Evolutionary conservation across 805 yeast genomes (phyloP).

Genomic region (Millerago galiae): DNA sequence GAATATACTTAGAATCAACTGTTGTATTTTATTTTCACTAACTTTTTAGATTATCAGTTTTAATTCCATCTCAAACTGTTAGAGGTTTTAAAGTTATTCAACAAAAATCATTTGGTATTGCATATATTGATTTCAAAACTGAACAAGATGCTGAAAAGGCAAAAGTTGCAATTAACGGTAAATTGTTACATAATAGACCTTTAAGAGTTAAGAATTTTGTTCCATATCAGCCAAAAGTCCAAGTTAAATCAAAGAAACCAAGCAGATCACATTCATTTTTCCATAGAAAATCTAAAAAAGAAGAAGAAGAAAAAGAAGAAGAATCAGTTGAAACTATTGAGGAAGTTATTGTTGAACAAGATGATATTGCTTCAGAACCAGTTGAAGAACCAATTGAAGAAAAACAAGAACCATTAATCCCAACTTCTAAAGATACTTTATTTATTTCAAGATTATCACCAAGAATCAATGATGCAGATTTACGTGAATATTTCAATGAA

Average conservation of each 20-base stretch:
- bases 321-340: not conserved
- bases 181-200: constrained; percentile 39
- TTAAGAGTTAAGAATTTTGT: constrained; percentile 35
- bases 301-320: not conserved
- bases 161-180: constrained; percentile 57
- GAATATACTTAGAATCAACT: constrained; percentile 12
- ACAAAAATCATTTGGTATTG: constrained; percentile 56
- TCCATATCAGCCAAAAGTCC: constrained; percentile 32
- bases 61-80: constrained; percentile 50
- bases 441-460: constrained; percentile 36
- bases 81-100: constrained; percentile 35
- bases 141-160: constrained; percentile 61
- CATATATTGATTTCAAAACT: constrained; percentile 73
- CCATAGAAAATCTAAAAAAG: constrained; percentile 3
- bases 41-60: constrained; percentile 27
- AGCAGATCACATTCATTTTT: constrained; percentile 11
- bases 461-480: constrained; percentile 35
- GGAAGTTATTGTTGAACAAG: not conserved
- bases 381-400: not conserved
- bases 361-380: not conserved
- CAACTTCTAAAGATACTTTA: constrained; percentile 37
- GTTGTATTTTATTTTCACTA: not conserved
- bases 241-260: constrained; percentile 8
- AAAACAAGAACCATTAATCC: not conserved
- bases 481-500: constrained; percentile 38